Conservation (phyloP, 768 basidiomycete species). For the Leccinellum albellum region DNA sequence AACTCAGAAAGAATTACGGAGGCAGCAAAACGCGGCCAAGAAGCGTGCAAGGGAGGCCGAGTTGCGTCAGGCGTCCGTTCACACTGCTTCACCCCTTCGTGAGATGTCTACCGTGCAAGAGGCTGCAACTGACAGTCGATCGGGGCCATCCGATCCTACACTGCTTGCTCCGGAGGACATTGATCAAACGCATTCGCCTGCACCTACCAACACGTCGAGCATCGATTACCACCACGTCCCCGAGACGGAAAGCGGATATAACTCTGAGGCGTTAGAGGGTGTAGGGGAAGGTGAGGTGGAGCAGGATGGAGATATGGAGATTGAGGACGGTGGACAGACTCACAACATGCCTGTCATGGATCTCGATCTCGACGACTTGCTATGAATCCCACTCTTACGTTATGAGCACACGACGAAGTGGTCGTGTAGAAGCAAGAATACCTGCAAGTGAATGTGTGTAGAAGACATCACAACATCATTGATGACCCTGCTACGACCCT, state of each 20-base stretch:
- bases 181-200: slow-evolving; percentile 45
- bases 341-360: slow-evolving; percentile 27
- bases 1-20: slow-evolving; percentile 46
- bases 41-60: slow-evolving; percentile 44
- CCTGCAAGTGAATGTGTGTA: neutral
- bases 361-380: slow-evolving; percentile 23
- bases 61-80: slow-evolving; percentile 19
- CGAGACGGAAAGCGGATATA: slow-evolving; percentile 53
- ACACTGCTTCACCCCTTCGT: slow-evolving; percentile 24
- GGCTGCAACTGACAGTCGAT: slow-evolving; percentile 25
- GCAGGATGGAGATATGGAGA: slow-evolving; percentile 23
- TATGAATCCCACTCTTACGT: slow-evolving; percentile 12
- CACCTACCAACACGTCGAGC: slow-evolving; percentile 49
- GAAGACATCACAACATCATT: slow-evolving; percentile 3
- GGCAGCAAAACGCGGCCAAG: slow-evolving; percentile 49
- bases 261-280: slow-evolving; percentile 43
- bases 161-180: slow-evolving; percentile 24
- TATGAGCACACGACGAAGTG: neutral
- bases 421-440: neutral
- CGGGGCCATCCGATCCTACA: slow-evolving; percentile 22
- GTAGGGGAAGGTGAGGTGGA: slow-evolving; percentile 26
- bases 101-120: slow-evolving; percentile 32
- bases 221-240: slow-evolving; percentile 37
- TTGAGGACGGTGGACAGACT: slow-evolving; percentile 19
- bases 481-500: slow-evolving; percentile 9